Evolutionary conservation across 2,329 filamentous ascomycete species (phyloP), one percentile per base, ranked within the genome.

Genomic region (Dactylellina sp.): DNA sequence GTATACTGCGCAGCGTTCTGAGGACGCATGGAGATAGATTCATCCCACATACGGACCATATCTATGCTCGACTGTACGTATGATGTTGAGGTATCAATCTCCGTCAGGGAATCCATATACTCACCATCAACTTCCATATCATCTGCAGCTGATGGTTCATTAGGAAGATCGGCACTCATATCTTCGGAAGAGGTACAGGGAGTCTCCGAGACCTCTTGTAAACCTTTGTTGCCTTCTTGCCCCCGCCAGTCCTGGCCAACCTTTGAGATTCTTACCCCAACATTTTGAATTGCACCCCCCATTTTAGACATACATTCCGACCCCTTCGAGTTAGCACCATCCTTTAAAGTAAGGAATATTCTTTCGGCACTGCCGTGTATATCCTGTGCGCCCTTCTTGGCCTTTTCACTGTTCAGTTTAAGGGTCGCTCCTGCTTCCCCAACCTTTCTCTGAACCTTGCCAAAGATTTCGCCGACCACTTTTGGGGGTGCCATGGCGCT

Each of bases 351-450:
- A 20, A 20, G 2, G 14, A 46, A 11, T 20, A 12, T 4, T 22
- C 16, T 18, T 7, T 16, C 42, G 5, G 42, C 42, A 22, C 20
- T 46, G 4, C 5, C 42, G 20, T 46, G 42, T 2, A 46, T 11
- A 46, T 46, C 42, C 16, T 22, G n/a, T 20, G 42, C 42, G 42
- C n/a, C 16, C 20, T 46, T 46, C 37, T 40, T 52, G 14, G 25
- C 49, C n/a, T 52, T 52, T 25, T 52, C 49, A 9, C 11, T 5
- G 25, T n/a, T 52, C 11, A 11, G 25, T 37, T 52, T 52, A 12
- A 52, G 2, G n/a, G 49, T 35, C 2, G 49, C 7, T 2, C 49
- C 16, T 9, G 49, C 49, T 37, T 52, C 49, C 7, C 18, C 12
- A n/a, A 20, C 25, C 25, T 20, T 35, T 14, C 18, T 37, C 28